Evolutionary conservation across 202 grass and related monocot species (phyloP).

Genomic region (Saccharum hybrid): DNA sequence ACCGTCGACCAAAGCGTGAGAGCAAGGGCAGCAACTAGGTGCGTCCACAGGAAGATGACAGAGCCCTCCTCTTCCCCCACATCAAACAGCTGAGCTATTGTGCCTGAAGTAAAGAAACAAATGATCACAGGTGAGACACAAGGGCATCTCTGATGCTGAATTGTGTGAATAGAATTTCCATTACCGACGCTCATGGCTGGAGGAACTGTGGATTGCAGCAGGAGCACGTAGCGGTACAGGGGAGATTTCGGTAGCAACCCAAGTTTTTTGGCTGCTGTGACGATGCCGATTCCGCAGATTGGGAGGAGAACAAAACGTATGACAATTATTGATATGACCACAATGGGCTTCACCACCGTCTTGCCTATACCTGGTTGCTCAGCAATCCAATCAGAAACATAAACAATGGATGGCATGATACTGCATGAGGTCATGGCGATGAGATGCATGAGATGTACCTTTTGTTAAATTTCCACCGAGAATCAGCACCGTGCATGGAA

Average conservation of each 20-base stretch:
- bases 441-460: conserved; percentile 42
- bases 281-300: conserved; percentile 42
- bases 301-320: conserved; percentile 57
- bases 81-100: conserved; percentile 61
- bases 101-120: conserved; percentile 26
- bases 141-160: neutral
- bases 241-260: conserved; percentile 61
- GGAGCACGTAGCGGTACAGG: conserved; percentile 62
- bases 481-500: conserved; percentile 68
- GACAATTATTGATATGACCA: conserved; percentile 38
- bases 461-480: conserved; percentile 60
- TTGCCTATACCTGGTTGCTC: conserved; percentile 44
- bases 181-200: conserved; percentile 66
- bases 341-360: conserved; percentile 42
- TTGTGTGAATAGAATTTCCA: neutral
- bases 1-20: conserved; percentile 54
- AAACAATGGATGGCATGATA: neutral
- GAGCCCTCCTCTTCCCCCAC: conserved; percentile 53
- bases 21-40: conserved; percentile 50
- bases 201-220: conserved; percentile 68
- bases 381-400: neutral
- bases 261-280: conserved; percentile 49
- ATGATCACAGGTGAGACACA: neutral
- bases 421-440: neutral
- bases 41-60: conserved; percentile 58